Evolutionary conservation across 148 eudicot genomes (phyloP).

Genomic region (Vaccinium myrtillus): DNA sequence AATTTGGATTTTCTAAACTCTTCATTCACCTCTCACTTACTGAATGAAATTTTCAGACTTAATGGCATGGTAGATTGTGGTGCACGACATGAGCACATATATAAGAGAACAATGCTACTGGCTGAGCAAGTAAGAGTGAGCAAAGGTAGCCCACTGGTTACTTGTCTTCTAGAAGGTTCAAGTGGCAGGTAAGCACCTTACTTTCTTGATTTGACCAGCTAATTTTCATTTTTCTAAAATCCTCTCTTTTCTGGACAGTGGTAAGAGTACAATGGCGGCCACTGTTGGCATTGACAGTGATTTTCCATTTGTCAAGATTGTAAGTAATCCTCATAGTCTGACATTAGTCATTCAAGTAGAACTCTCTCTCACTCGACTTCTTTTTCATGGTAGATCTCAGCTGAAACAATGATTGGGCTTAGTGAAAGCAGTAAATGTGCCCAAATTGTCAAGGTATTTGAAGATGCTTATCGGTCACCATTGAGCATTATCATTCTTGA

Average conservation of each 20-base stretch:
- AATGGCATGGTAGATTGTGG: constrained; percentile 96
- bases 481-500: constrained; percentile 85
- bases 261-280: constrained; percentile 96
- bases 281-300: constrained; percentile 95
- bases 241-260: constrained; percentile 44
- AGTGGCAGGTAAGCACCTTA: constrained; percentile 67
- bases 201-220: background rate
- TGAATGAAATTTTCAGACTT: constrained; percentile 48
- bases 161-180: constrained; percentile 95
- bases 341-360: constrained; percentile 3
- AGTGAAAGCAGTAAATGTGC: constrained; percentile 90
- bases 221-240: constrained; percentile 4
- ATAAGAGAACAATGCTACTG: constrained; percentile 76
- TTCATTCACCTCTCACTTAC: background rate
- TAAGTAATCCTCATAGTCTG: constrained; percentile 36
- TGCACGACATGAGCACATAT: constrained; percentile 83
- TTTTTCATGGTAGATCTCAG: constrained; percentile 59
- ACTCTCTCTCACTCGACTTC: background rate
- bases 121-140: constrained; percentile 94
- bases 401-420: constrained; percentile 95
- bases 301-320: constrained; percentile 95
- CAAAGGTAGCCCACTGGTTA: constrained; percentile 88
- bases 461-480: constrained; percentile 93
- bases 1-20: constrained; percentile 9
- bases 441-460: constrained; percentile 92